A percentile compares a stretch with the other conserved stretches of the same genome.
phyloP scores from a whole-genome alignment of 1,139 yeast genomes.

The Blastobotrys illinoisensis region DNA sequence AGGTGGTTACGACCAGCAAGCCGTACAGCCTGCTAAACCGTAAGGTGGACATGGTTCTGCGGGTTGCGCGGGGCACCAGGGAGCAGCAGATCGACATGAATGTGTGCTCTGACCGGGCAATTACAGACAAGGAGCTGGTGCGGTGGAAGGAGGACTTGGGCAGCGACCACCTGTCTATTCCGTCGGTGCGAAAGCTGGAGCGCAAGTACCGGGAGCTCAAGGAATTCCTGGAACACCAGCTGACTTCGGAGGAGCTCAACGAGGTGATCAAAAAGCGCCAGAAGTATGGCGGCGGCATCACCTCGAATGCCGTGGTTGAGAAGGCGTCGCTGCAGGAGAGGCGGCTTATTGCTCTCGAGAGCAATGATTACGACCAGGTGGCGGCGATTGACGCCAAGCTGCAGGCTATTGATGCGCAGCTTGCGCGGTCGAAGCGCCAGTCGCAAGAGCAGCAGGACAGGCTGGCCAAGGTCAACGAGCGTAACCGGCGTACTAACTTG shows the following conservation, averaged over 20 bases:
- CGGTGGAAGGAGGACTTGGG: conserved; percentile 59
- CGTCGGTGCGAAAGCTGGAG: conserved; percentile 61
- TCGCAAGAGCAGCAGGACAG: conserved; percentile 27
- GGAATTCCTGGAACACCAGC: conserved; percentile 54
- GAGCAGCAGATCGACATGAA: conserved; percentile 68
- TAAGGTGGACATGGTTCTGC: conserved; percentile 35
- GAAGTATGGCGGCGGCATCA: conserved; percentile 51
- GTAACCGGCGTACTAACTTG: conserved; percentile 78
- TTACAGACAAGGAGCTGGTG: conserved; percentile 65
- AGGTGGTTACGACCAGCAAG: conserved; percentile 55
- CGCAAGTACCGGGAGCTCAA: conserved; percentile 58
- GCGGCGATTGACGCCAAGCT: conserved; percentile 52
- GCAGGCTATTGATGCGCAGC: conserved; percentile 18
- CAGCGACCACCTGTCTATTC: conserved; percentile 54
- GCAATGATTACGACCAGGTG: conserved; percentile 48
- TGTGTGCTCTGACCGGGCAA: conserved; percentile 70
- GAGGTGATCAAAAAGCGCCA: conserved; percentile 72
- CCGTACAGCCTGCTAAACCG: conserved; percentile 46
- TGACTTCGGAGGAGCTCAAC: conserved; percentile 73
- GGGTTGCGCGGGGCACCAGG: conserved; percentile 66
- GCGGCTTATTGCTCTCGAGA: conserved; percentile 69
- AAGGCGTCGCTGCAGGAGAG: conserved; percentile 71
- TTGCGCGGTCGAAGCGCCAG: conserved; percentile 7
- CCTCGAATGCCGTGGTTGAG: conserved; percentile 74
- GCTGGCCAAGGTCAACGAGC: conserved; percentile 64